Conservation (phyloP, 2,329 filamentous ascomycete species). For the Myriosclerotinia scirpicola region DNA sequence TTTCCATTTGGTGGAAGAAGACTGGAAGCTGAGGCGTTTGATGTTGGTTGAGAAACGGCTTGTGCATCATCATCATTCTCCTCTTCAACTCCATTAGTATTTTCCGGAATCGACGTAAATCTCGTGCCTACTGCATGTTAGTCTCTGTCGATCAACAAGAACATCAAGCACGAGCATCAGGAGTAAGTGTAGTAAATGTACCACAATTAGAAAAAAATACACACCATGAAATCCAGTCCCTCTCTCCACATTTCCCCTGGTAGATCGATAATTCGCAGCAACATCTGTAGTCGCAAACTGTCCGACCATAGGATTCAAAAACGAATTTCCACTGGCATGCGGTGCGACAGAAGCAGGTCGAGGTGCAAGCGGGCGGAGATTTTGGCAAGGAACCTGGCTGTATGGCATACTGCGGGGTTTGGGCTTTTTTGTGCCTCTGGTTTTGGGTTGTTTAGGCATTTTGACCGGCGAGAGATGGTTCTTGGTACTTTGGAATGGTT, state of each 20-base stretch:
- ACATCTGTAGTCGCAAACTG: neutral
- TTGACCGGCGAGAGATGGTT: neutral
- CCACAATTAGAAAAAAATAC: too few species aligned
- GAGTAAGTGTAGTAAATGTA: too few species aligned
- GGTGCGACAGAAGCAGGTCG: neutral
- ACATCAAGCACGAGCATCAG: too few species aligned
- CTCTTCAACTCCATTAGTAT: too few species aligned
- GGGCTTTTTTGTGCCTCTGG: neutral
- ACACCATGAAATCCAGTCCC: neutral
- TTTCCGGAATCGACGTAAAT: too few species aligned
- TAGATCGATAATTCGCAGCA: neutral
- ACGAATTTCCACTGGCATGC: neutral
- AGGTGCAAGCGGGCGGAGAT: neutral
- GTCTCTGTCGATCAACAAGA: too few species aligned
- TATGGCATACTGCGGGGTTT: neutral
- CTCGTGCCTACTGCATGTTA: too few species aligned
- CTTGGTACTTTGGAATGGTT: too few species aligned
- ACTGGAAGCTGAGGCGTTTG: neutral
- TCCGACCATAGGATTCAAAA: neutral
- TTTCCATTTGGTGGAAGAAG: neutral
- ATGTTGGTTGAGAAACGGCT: too few species aligned
- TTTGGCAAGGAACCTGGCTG: too few species aligned
- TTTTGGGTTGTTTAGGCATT: neutral
- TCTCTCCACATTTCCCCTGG: neutral
- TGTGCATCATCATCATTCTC: too few species aligned